Evolutionary conservation across 352 stramenopile species (phyloP).

Genomic region (Pythium guiyangense): DNA sequence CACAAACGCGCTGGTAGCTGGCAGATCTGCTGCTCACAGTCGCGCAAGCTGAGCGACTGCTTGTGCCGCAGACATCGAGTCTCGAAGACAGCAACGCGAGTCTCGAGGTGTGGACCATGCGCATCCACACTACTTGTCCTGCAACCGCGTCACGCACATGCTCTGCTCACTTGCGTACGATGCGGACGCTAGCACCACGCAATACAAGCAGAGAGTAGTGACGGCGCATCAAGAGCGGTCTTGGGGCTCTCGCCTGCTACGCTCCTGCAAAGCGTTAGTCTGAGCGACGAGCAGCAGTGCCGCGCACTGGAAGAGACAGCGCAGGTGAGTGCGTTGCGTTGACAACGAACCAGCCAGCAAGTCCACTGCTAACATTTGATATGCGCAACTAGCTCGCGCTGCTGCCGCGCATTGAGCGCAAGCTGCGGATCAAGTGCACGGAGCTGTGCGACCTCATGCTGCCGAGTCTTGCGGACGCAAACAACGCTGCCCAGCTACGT

Average conservation of each 20-base stretch:
- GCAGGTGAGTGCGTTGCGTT: conserved; percentile 16
- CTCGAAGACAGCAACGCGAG: too few species aligned
- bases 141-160: too few species aligned
- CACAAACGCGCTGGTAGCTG: not conserved
- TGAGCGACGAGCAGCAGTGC: conserved; percentile 13
- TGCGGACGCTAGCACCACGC: not conserved
- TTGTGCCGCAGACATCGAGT: conserved; percentile 5
- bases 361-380: not conserved
- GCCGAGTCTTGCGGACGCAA: not conserved
- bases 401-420: conserved; percentile 25
- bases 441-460: conserved; percentile 31
- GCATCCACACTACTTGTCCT: not conserved
- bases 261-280: conserved; percentile 15
- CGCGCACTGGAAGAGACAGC: conserved; percentile 17
- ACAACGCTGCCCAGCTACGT: too few species aligned
- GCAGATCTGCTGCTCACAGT: conserved; percentile 28
- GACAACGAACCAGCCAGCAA: not conserved
- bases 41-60: conserved; percentile 24
- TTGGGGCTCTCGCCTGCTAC: conserved; percentile 20
- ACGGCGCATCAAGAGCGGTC: conserved; percentile 3
- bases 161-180: not conserved
- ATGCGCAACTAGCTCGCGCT: conserved; percentile 17
- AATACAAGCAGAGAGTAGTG: not conserved
- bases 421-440: conserved; percentile 22
- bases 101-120: too few species aligned